Percentiles rank a stretch among this genome's conserved stretches.
Evolutionary conservation across 148 eudicot species (phyloP).

Genomic region (Rhododendron ovatum): DNA sequence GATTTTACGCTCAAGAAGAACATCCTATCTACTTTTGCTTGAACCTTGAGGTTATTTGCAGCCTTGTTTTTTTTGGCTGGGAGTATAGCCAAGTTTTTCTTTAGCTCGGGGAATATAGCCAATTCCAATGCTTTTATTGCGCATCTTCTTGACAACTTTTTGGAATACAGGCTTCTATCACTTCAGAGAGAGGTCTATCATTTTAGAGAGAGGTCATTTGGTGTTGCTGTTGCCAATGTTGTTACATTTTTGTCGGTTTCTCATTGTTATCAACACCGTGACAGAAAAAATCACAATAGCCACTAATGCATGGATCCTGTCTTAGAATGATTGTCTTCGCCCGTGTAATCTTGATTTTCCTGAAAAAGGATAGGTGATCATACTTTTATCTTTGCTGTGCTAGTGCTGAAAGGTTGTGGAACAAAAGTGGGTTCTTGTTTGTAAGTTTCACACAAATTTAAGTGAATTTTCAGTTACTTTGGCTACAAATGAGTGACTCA

Average conservation of each 20-base stretch:
- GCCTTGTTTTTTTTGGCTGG: background rate
- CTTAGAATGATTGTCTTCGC: background rate
- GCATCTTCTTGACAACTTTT: background rate
- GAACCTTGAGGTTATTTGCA: constrained; percentile 9
- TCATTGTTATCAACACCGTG: background rate
- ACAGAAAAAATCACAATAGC: background rate
- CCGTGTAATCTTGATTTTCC: background rate
- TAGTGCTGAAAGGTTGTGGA: background rate
- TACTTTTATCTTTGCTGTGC: background rate
- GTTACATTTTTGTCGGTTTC: background rate
- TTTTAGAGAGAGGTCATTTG: background rate
- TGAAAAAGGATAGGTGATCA: background rate
- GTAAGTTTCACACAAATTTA: background rate
- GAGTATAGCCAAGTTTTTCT: background rate
- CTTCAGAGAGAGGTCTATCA: background rate
- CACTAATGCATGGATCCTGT: background rate
- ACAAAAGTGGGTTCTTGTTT: background rate
- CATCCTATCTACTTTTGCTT: constrained; percentile 58
- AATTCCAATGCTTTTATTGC: background rate
- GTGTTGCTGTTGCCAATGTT: background rate
- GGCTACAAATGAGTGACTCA: no score
- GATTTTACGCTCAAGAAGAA: constrained; percentile 96
- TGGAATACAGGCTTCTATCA: background rate
- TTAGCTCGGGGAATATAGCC: background rate
- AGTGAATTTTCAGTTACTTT: no score